A percentile compares a stretch with the other conserved stretches of the same genome.
phyloP scores from a whole-genome alignment of 345 rosid species.

The Microcos paniculata region DNA sequence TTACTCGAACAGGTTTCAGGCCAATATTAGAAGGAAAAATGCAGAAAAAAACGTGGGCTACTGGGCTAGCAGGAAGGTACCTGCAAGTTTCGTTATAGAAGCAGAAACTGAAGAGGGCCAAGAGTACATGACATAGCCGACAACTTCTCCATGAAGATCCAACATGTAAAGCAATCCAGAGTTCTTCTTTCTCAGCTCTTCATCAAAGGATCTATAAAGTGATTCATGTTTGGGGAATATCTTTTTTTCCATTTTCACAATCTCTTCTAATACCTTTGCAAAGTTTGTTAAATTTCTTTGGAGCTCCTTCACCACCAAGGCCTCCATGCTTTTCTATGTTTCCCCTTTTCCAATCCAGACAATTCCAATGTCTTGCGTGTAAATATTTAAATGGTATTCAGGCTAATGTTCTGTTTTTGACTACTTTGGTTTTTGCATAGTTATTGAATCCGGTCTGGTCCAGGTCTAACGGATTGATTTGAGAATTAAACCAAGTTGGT shows the following conservation, averaged over 20 bases:
- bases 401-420: too few species aligned
- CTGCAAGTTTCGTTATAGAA: conserved; percentile 85
- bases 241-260: conserved; percentile 69
- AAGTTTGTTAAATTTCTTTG: conserved; percentile 43
- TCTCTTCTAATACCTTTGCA: conserved; percentile 49
- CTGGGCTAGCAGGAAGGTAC: too few species aligned
- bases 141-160: conserved; percentile 40
- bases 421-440: too few species aligned
- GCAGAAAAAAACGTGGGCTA: too few species aligned
- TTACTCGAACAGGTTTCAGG: conserved; percentile 48
- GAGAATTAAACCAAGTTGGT: too few species aligned
- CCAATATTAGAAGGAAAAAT: background rate
- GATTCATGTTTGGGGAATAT: conserved; percentile 86
- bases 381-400: too few species aligned
- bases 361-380: too few species aligned
- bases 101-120: conserved; percentile 77
- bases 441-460: too few species aligned
- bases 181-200: conserved; percentile 68
- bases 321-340: conserved; percentile 28
- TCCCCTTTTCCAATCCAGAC: background rate
- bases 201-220: conserved; percentile 59
- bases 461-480: too few species aligned
- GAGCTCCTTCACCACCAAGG: conserved; percentile 44
- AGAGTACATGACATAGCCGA: conserved; percentile 66
- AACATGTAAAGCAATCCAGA: conserved; percentile 58